These are phyloP conservation scores for Globisporangium heterothallicum DNA, from an alignment of 352 stramenopile species.

Conservation along the genomic window DNA sequence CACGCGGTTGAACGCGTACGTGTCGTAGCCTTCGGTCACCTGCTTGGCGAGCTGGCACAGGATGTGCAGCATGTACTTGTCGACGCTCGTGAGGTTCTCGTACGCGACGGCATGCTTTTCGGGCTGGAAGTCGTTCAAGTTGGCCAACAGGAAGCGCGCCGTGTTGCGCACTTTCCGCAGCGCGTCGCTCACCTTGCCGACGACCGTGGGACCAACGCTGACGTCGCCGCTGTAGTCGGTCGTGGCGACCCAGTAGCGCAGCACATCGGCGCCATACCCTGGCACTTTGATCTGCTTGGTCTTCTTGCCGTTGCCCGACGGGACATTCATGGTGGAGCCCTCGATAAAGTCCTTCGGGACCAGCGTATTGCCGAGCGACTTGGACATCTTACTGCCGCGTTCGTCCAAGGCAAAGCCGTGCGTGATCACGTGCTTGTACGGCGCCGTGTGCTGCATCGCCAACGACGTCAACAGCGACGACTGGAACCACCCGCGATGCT, in stretches of 20 bases:
- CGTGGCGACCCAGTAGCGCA: conserved; percentile 96
- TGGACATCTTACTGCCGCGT: conserved; percentile 98
- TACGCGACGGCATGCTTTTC: conserved; percentile 76
- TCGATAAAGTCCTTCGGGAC: conserved; percentile 95
- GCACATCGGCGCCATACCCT: conserved; percentile 95
- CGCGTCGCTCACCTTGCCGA: conserved; percentile 80
- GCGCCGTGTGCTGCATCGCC: conserved; percentile 72
- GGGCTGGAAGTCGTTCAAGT: conserved; percentile 93
- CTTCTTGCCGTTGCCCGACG: conserved; percentile 73
- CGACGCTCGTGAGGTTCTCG: conserved; percentile 86
- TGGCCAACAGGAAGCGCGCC: conserved; percentile 95
- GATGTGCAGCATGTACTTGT: conserved; percentile 96
- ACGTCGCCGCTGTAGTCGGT: conserved; percentile 97
- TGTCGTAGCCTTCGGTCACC: conserved; percentile 82
- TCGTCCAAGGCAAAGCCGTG: conserved; percentile 99
- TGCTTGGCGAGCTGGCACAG: conserved; percentile 77
- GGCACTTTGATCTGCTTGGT: conserved; percentile 63
- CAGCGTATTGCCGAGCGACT: conserved; percentile 97
- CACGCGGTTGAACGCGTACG: conserved; percentile 89
- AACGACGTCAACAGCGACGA: conserved; percentile 94
- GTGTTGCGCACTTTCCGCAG: conserved; percentile 94
- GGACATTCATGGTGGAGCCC: conserved; percentile 57
- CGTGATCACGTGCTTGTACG: conserved; percentile 97
- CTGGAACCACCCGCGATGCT: conserved; percentile 99
- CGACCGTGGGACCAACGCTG: conserved; percentile 88